Evolutionary conservation across 2,329 filamentous ascomycete species (phyloP).

Genomic region (Cucurbitaria berberidis): DNA sequence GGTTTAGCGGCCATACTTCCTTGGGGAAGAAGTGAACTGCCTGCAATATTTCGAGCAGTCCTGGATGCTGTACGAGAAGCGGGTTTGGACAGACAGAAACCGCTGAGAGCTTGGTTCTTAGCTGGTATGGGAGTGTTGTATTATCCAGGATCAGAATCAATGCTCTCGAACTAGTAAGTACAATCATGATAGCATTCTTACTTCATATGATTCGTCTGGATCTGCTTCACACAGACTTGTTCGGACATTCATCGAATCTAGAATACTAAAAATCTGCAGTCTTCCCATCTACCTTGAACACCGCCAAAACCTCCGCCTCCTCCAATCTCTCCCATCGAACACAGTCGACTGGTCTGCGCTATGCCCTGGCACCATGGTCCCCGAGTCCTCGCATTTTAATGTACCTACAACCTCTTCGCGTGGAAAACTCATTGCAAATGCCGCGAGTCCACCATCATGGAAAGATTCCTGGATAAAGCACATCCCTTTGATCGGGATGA

Average conservation of each 20-base stretch:
- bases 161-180: slow-evolving; percentile 34
- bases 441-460: slow-evolving; percentile 43
- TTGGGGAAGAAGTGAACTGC: slow-evolving; percentile 47
- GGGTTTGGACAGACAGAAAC: slow-evolving; percentile 38
- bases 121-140: slow-evolving; percentile 46
- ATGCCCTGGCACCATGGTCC: slow-evolving; percentile 40
- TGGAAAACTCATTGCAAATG: slow-evolving; percentile 36
- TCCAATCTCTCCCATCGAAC: slow-evolving; percentile 30
- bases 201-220: no score
- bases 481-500: slow-evolving; percentile 43
- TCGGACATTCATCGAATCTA: neutral
- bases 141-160: slow-evolving; percentile 43
- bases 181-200: slow-evolving; percentile 39
- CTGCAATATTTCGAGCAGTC: slow-evolving; percentile 48
- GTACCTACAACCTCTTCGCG: slow-evolving; percentile 34
- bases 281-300: slow-evolving; percentile 48
- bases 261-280: slow-evolving; percentile 24
- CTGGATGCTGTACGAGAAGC: slow-evolving; percentile 43
- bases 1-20: slow-evolving; percentile 48
- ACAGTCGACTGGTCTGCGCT: slow-evolving; percentile 48
- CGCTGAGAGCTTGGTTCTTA: slow-evolving; percentile 50
- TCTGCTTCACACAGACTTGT: neutral
- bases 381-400: slow-evolving; percentile 37
- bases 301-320: slow-evolving; percentile 37
- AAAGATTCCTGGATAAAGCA: slow-evolving; percentile 39